These are phyloP conservation scores for Mortierella sp. DNA, from an alignment of 371 early-diverging fungal genomes.

Conservation along the genomic window DNA sequence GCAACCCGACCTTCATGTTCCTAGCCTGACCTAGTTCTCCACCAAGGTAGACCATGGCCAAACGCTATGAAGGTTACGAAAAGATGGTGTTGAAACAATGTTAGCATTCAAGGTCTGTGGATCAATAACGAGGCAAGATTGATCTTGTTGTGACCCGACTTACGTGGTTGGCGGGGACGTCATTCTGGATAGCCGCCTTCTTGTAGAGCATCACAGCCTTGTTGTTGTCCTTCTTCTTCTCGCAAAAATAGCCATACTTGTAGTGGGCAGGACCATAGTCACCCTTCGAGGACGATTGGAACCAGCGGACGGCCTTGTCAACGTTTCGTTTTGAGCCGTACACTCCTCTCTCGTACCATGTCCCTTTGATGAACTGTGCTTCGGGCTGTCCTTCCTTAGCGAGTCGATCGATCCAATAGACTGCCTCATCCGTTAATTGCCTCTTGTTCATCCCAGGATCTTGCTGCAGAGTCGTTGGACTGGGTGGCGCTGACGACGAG, in stretches of 20 bases:
- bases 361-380: slow-evolving; percentile 74
- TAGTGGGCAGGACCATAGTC: slow-evolving; percentile 55
- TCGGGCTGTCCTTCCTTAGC: slow-evolving; percentile 74
- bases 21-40: slow-evolving; percentile 70
- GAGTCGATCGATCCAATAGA: slow-evolving; percentile 77
- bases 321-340: slow-evolving; percentile 65
- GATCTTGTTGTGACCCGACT: slow-evolving; percentile 12
- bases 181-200: slow-evolving; percentile 77
- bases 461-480: slow-evolving; percentile 13
- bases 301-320: slow-evolving; percentile 60
- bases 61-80: slow-evolving; percentile 50
- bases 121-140: no score
- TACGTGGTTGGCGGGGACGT: slow-evolving; percentile 78
- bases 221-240: slow-evolving; percentile 67
- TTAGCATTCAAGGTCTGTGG: neutral
- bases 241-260: slow-evolving; percentile 61
- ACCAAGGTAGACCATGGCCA: slow-evolving; percentile 66
- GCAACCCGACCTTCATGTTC: slow-evolving; percentile 75
- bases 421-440: slow-evolving; percentile 62
- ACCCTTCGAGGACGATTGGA: slow-evolving; percentile 55
- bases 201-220: slow-evolving; percentile 80
- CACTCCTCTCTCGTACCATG: slow-evolving; percentile 73
- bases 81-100: neutral
- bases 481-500: slow-evolving; percentile 14
- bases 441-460: slow-evolving; percentile 22